Conservation (phyloP, 352 stramenopile species). For the Phytopythium sindhum region DNA sequence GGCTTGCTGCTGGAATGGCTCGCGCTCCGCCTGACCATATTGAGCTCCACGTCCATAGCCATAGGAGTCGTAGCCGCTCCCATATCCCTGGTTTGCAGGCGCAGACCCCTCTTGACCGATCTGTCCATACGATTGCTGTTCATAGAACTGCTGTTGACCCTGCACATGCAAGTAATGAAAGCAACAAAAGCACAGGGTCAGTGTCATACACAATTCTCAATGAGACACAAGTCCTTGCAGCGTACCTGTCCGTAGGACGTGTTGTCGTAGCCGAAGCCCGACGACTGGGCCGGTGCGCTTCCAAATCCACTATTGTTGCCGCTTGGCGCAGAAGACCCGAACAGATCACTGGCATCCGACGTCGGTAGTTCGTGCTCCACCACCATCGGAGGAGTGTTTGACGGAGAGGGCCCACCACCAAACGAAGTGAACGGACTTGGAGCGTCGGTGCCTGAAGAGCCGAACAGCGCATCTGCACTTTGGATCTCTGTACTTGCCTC, state of each 20-base stretch:
- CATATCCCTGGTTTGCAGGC: background rate
- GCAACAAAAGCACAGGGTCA: background rate
- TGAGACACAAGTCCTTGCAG: background rate
- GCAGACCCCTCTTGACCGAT: background rate
- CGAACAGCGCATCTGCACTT: conserved; percentile 64
- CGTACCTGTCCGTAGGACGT: conserved; percentile 40
- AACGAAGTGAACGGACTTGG: conserved; percentile 60
- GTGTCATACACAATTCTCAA: background rate
- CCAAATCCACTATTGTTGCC: conserved; percentile 28
- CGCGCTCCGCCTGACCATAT: background rate
- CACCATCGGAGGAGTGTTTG: conserved; percentile 4
- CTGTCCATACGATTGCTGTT: conserved; percentile 1
- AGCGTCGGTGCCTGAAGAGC: conserved; percentile 36
- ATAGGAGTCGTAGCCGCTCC: background rate
- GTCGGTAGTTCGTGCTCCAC: conserved; percentile 50
- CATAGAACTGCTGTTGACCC: conserved; percentile 2
- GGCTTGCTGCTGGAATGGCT: conserved; percentile 2
- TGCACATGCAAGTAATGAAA: background rate
- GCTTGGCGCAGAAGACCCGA: conserved; percentile 34
- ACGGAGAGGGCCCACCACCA: conserved; percentile 7
- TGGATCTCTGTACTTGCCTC: conserved; percentile 22
- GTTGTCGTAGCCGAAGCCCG: conserved; percentile 21
- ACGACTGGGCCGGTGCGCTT: conserved; percentile 20
- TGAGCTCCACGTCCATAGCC: background rate
- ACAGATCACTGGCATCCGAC: conserved; percentile 53